A percentile compares a stretch with the other conserved stretches of the same genome.
phyloP scores from a whole-genome alignment of 164 flowering plant genomes.

The Aristolochia contorta region DNA sequence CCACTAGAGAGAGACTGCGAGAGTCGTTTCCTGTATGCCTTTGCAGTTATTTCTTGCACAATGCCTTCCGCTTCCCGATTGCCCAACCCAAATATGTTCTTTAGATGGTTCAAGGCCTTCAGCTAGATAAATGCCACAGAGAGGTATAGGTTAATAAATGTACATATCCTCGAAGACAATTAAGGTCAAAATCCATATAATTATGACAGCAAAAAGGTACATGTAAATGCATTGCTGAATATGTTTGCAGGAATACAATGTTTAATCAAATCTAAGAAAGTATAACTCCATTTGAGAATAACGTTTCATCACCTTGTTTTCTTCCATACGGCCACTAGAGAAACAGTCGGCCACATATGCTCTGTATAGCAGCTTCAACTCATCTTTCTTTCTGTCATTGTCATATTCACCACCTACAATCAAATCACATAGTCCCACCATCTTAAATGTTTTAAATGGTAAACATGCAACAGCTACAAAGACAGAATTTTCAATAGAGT shows the following conservation, averaged over 20 bases:
- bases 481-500: neutral
- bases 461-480: neutral
- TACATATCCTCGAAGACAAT: neutral
- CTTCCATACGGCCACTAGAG: conserved; percentile 69
- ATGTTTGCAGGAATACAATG: too few relatives aligned
- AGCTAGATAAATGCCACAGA: conserved; percentile 33
- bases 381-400: conserved; percentile 69
- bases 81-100: conserved; percentile 87
- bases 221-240: too few relatives aligned
- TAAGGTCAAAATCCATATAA: neutral
- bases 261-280: too few relatives aligned
- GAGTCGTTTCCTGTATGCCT: conserved; percentile 73
- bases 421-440: conserved; percentile 1
- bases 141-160: neutral
- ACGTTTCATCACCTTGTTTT: conserved; percentile 48
- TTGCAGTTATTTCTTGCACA: conserved; percentile 61
- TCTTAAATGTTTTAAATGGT: neutral
- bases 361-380: conserved; percentile 80
- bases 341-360: conserved; percentile 67
- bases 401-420: conserved; percentile 88
- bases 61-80: conserved; percentile 77
- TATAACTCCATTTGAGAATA: neutral
- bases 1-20: conserved; percentile 68
- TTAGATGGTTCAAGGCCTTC: conserved; percentile 66
- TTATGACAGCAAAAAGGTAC: neutral